phyloP scores from a whole-genome alignment of 176 grass and related monocot species.

The Ensete glaucum region DNA sequence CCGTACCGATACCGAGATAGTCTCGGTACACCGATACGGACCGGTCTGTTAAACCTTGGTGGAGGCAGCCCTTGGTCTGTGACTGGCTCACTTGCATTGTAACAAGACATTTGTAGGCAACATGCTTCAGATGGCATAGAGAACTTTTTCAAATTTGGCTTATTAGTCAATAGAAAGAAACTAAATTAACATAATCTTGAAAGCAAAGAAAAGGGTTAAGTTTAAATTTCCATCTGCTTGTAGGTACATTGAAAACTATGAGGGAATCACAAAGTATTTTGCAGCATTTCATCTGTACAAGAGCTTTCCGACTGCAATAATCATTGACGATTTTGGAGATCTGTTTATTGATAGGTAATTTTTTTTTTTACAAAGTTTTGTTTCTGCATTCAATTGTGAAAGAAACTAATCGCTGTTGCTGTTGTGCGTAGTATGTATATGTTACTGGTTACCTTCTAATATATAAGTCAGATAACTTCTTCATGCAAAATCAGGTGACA shows the following conservation, averaged over 20 bases:
- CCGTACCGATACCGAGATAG: too few relatives aligned
- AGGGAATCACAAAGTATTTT: slow-evolving; percentile 68
- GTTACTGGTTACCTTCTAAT: not conserved
- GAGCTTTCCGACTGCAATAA: slow-evolving; percentile 53
- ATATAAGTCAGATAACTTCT: not conserved
- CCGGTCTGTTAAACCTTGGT: too few relatives aligned
- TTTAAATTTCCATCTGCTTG: slow-evolving; percentile 18
- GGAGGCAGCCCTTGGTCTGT: too few relatives aligned
- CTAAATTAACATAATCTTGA: not conserved
- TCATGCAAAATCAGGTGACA: not conserved
- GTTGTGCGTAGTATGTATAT: not conserved
- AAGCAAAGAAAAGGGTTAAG: not conserved
- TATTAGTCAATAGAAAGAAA: too few relatives aligned
- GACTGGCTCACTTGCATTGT: too few relatives aligned
- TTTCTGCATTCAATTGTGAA: slow-evolving; percentile 1
- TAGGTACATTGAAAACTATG: slow-evolving; percentile 69
- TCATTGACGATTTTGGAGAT: slow-evolving; percentile 87
- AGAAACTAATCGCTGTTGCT: not conserved
- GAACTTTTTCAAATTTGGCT: too few relatives aligned
- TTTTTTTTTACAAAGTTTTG: not conserved
- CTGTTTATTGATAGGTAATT: slow-evolving; percentile 55
- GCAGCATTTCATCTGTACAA: slow-evolving; percentile 80
- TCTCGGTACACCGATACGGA: too few relatives aligned
- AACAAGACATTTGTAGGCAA: too few relatives aligned
- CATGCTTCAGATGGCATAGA: too few relatives aligned